These are phyloP conservation scores for Fusarium sp. DNA, from an alignment of 2,329 filamentous ascomycete species.

Conservation along the genomic window DNA sequence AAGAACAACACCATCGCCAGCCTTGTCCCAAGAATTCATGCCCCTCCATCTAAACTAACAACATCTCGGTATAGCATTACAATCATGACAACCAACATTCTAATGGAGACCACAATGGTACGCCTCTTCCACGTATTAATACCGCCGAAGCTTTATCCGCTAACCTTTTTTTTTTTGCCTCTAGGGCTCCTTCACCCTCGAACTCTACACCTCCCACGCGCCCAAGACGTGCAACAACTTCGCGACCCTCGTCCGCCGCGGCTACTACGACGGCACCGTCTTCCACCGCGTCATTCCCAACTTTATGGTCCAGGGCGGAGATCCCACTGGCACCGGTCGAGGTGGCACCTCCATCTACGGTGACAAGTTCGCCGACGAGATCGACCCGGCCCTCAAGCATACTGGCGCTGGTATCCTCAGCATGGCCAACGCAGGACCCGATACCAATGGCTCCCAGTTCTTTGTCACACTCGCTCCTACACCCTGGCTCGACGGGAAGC, in stretches of 20 bases:
- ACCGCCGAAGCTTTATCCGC: neutral
- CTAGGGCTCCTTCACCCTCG: constrained; percentile 84
- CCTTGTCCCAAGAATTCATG: constrained; percentile 15
- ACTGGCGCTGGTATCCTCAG: constrained; percentile 92
- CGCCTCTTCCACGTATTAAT: constrained; percentile 11
- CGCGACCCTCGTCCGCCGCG: constrained; percentile 77
- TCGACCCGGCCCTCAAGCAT: constrained; percentile 81
- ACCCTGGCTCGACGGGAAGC: constrained; percentile 96
- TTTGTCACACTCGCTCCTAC: constrained; percentile 95
- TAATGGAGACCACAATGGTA: constrained; percentile 89
- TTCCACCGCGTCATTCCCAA: constrained; percentile 96
- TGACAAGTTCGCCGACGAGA: constrained; percentile 94
- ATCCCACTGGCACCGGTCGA: constrained; percentile 92
- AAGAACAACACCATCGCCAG: constrained; percentile 5
- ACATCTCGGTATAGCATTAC: neutral
- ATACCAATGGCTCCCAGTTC: constrained; percentile 96
- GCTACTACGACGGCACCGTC: constrained; percentile 87
- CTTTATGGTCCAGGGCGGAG: constrained; percentile 97
- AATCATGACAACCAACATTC: constrained; percentile 80
- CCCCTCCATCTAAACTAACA: constrained; percentile 26
- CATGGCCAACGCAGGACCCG: constrained; percentile 94
- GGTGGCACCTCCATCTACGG: constrained; percentile 92
- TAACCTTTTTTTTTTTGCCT: neutral
- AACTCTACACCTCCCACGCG: constrained; percentile 91
- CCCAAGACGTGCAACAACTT: constrained; percentile 94